Percentiles rank a stretch among this genome's conserved stretches.
These are phyloP conservation scores for Eutypella sp. DNA, from an alignment of 2,329 filamentous ascomycete species.

Conservation along the genomic window DNA sequence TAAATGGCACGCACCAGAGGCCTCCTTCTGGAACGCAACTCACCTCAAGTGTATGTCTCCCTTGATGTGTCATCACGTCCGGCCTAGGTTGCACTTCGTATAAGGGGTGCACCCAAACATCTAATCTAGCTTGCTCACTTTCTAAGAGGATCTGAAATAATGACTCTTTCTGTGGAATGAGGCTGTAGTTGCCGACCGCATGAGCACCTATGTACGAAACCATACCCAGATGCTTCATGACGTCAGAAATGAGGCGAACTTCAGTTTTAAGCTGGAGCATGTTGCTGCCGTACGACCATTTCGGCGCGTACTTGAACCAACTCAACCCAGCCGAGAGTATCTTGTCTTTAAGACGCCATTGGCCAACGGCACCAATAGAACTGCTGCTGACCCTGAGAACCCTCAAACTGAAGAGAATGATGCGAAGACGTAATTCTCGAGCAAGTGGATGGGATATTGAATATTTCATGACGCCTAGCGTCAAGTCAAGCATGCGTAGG, in stretches of 20 bases:
- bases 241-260: constrained; percentile 72
- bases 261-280: constrained; percentile 91
- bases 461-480: constrained; percentile 67
- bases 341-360: constrained; percentile 83
- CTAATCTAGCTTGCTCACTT: constrained; percentile 76
- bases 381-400: constrained; percentile 71
- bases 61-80: constrained; percentile 34
- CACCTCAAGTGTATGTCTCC: constrained; percentile 38
- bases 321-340: constrained; percentile 78
- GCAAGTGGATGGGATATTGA: constrained; percentile 78
- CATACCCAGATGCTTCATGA: constrained; percentile 60
- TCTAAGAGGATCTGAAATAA: constrained; percentile 76
- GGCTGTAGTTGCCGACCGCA: constrained; percentile 51
- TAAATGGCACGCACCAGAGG: constrained; percentile 31
- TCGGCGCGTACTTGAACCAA: constrained; percentile 81
- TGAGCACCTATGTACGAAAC: constrained; percentile 56
- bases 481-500: constrained; percentile 72
- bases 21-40: no score
- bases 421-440: constrained; percentile 85
- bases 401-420: constrained; percentile 75
- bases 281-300: constrained; percentile 96
- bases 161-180: constrained; percentile 73
- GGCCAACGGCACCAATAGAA: constrained; percentile 55
- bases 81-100: constrained; percentile 48
- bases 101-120: constrained; percentile 85